Evolutionary conservation across 805 yeast genomes (phyloP).

Genomic region (Lipomyces chichibuensis): DNA sequence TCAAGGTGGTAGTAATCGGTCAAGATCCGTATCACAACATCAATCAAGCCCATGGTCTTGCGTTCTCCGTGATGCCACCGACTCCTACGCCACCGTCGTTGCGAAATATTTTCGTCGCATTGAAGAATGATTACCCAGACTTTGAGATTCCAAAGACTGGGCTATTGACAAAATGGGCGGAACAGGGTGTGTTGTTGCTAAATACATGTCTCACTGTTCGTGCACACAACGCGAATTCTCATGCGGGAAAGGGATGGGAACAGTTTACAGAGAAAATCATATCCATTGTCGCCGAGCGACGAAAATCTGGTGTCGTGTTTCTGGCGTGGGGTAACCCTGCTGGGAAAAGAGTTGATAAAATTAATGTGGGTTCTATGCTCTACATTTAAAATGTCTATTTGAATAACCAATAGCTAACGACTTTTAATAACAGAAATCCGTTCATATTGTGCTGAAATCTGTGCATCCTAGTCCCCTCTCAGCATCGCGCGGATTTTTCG

Average conservation of each 20-base stretch:
- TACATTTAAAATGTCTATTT: not conserved
- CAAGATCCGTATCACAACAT: conserved; percentile 95
- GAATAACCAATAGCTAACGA: not conserved
- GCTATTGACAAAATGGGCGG: conserved; percentile 80
- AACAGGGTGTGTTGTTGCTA: conserved; percentile 81
- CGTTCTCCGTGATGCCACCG: conserved; percentile 87
- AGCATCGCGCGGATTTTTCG: conserved; percentile 85
- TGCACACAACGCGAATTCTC: conserved; percentile 93
- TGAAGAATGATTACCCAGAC: conserved; percentile 67
- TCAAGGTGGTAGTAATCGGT: conserved; percentile 82
- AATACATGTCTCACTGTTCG: conserved; percentile 89
- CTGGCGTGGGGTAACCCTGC: conserved; percentile 86
- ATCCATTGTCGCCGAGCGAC: conserved; percentile 49
- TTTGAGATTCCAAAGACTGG: conserved; percentile 69
- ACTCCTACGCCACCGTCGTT: conserved; percentile 87
- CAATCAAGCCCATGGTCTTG: conserved; percentile 95
- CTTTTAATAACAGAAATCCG: conserved; percentile 11
- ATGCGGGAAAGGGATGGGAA: conserved; percentile 91
- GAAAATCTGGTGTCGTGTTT: conserved; percentile 62
- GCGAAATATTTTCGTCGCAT: conserved; percentile 79
- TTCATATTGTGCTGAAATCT: conserved; percentile 59
- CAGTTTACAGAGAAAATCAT: conserved; percentile 77
- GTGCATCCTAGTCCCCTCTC: conserved; percentile 97
- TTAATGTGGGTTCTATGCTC: conserved; percentile 34
- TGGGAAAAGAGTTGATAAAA: conserved; percentile 56